A percentile compares a stretch with the other conserved stretches of the same genome.
phyloP scores from a whole-genome alignment of 495 filamentous ascomycete genomes.

The Aspergillus haitiensis region DNA sequence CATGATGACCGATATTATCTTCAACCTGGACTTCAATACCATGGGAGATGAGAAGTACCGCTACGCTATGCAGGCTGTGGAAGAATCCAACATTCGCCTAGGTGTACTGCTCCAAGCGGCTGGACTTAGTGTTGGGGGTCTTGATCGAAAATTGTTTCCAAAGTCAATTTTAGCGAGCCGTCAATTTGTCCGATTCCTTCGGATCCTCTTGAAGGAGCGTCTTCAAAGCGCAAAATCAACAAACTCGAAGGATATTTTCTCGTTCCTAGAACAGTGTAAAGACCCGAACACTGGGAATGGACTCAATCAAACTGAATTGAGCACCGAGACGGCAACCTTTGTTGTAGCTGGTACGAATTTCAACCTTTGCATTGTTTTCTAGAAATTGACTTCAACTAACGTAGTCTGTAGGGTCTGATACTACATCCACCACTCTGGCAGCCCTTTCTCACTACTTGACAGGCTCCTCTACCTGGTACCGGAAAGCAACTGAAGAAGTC shows the following conservation, averaged over 20 bases:
- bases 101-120: too few species aligned
- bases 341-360: not conserved
- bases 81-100: slow-evolving; percentile 19
- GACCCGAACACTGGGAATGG: not conserved
- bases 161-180: too few species aligned
- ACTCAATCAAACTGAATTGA: not conserved
- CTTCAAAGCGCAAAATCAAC: too few species aligned
- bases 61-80: slow-evolving; percentile 20
- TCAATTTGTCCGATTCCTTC: too few species aligned
- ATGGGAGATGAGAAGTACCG: slow-evolving; percentile 17
- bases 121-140: too few species aligned
- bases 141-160: too few species aligned
- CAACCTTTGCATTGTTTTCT: too few species aligned
- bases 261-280: not conserved
- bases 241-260: not conserved
- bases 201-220: too few species aligned
- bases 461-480: slow-evolving; percentile 36
- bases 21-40: slow-evolving; percentile 16
- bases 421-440: slow-evolving; percentile 28
- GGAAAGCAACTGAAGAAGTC: slow-evolving; percentile 41
- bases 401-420: slow-evolving; percentile 14
- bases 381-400: too few species aligned
- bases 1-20: slow-evolving; percentile 26
- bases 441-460: slow-evolving; percentile 54
- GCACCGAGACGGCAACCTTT: not conserved